These are phyloP conservation scores for Omphalotus guepiniiformis DNA, from an alignment of 768 basidiomycete species.

Conservation along the genomic window DNA sequence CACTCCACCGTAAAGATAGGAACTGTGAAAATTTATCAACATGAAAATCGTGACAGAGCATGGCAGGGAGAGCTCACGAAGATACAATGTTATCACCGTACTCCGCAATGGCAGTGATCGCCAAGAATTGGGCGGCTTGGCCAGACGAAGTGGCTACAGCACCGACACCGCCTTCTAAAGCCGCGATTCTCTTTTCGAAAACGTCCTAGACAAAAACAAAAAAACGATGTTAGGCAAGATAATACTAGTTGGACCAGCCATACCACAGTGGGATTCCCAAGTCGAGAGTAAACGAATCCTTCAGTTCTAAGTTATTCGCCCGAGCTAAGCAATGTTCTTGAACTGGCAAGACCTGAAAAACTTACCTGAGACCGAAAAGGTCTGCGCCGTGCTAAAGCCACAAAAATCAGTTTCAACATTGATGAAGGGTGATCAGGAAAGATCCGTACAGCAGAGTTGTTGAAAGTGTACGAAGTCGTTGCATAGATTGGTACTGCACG, in stretches of 20 bases:
- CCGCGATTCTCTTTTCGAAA: constrained; percentile 52
- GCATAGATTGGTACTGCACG: constrained; percentile 79
- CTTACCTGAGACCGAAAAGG: constrained; percentile 58
- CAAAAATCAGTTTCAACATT: constrained; percentile 1
- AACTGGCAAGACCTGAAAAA: too few relatives aligned
- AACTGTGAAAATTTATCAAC: constrained; percentile 24
- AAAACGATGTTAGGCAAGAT: neutral
- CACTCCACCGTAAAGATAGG: constrained; percentile 59
- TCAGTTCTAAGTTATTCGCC: constrained; percentile 34
- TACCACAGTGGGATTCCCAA: constrained; percentile 65
- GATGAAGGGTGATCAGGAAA: neutral
- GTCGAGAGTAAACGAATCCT: constrained; percentile 65
- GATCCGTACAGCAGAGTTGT: constrained; percentile 54
- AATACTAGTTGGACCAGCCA: neutral
- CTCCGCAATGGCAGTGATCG: constrained; percentile 46
- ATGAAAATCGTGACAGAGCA: neutral
- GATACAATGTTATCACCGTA: constrained; percentile 65
- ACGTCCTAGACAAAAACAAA: constrained; percentile 34
- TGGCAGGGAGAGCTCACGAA: constrained; percentile 32
- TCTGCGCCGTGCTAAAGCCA: constrained; percentile 59
- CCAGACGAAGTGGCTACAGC: constrained; percentile 54
- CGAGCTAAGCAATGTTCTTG: too few relatives aligned
- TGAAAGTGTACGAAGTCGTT: constrained; percentile 68
- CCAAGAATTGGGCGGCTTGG: constrained; percentile 60
- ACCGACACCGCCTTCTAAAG: constrained; percentile 48